These are phyloP conservation scores for Colletotrichum tofieldiae DNA, from an alignment of 2,329 filamentous ascomycete genomes.

Conservation along the genomic window DNA sequence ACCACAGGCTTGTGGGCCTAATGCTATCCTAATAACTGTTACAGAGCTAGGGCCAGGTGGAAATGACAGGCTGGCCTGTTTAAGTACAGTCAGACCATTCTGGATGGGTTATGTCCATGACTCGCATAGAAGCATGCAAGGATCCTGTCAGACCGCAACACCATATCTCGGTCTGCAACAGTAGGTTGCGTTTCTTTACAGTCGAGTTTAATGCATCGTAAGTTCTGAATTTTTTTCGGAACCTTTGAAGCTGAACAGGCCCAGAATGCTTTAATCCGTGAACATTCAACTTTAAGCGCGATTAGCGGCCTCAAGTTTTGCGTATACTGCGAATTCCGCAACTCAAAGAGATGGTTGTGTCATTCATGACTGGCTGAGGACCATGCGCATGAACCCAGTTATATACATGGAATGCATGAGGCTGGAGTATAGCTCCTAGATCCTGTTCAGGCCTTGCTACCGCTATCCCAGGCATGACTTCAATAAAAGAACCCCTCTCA, in stretches of 20 bases:
- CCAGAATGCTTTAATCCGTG: neutral
- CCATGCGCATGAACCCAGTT: neutral
- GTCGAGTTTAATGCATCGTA: neutral
- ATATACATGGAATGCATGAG: accelerated
- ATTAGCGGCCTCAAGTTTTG: neutral
- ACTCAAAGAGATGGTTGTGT: neutral
- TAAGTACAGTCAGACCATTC: no score
- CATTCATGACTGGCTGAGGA: neutral
- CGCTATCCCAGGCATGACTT: no score
- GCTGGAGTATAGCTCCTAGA: no score
- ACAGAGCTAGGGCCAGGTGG: no score
- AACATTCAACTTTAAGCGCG: neutral
- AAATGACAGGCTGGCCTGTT: no score
- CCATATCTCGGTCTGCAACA: neutral
- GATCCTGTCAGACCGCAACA: no score
- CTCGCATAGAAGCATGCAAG: no score
- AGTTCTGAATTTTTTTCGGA: neutral
- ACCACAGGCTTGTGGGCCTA: no score
- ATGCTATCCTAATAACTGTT: no score
- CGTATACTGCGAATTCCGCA: neutral
- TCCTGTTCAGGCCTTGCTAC: neutral
- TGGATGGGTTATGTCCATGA: no score
- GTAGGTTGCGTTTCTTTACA: neutral
- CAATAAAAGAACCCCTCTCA: no score
- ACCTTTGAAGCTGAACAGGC: neutral